Conservation (phyloP, 139 green algal species). For the Tetradesmus obliquus region DNA sequence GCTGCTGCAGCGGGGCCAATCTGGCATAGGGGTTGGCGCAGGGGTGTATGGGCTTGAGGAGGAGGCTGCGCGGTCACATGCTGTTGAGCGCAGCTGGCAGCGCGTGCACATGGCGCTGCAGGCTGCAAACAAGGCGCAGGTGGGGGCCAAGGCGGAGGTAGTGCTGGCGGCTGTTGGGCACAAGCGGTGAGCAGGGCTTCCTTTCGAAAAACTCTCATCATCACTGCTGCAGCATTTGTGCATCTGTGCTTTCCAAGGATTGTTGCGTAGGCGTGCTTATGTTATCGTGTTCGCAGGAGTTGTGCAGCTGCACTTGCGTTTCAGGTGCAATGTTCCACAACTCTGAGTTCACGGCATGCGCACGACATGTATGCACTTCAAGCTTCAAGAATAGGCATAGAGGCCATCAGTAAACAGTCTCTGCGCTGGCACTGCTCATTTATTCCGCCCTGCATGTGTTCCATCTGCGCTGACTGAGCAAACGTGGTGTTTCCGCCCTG, state of each 20-base stretch:
- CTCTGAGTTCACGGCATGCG: neutral
- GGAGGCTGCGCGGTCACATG: neutral
- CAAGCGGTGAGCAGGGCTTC: neutral
- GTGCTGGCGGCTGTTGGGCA: neutral
- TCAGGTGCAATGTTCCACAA: too few relatives aligned
- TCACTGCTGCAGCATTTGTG: too few relatives aligned
- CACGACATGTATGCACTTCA: neutral
- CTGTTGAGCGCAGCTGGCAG: constrained; percentile 4
- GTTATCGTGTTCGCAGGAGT: too few relatives aligned
- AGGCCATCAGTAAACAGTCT: neutral
- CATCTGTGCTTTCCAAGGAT: too few relatives aligned
- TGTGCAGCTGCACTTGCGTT: too few relatives aligned
- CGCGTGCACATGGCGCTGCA: neutral
- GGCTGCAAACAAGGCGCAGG: neutral
- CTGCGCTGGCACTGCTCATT: neutral
- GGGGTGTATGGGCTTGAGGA: neutral
- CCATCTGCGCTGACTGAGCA: neutral
- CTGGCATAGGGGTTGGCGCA: neutral
- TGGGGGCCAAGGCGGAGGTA: constrained; percentile 11
- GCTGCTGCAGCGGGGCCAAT: neutral
- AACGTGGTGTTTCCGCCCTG: neutral
- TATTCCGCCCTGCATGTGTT: neutral
- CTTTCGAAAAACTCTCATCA: too few relatives aligned
- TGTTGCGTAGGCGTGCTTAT: too few relatives aligned
- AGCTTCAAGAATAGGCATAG: neutral